Evolutionary conservation across 208 protist species (phyloP), one percentile per base, ranked within the genome.

Genomic region (Crithidia sp.): DNA sequence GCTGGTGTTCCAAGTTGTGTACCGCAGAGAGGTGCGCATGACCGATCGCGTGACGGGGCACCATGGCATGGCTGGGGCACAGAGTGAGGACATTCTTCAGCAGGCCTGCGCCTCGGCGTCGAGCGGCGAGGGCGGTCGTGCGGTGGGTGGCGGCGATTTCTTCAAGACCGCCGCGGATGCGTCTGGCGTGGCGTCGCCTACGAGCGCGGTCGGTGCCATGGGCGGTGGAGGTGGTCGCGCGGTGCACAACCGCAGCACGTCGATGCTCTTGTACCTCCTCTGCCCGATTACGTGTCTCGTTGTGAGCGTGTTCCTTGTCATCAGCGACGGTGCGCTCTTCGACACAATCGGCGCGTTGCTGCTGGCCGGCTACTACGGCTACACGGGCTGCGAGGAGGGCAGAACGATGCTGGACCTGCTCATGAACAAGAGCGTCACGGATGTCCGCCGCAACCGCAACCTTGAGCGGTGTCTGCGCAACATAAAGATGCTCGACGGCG

Each of bases 381-480:
- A 53, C 43, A 62, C 79, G 0, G 59, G 80, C 36, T 64, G 66
- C 39, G 53, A 19, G 5, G 58, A 84, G 28, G 84, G 78, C 5
- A 40, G 53, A 10, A 47, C 55, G 39, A 83, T 92, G 76, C 60
- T 80, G 12, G 85, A 82, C 76, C n/a, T 91, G 37, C 79, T 95
- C 3, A 65, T 92, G 64, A 95, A 95, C 81, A 93, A 91, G 60
- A 67, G 69, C 45, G 68, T 85, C 19, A 40, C 69, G 4, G 67
- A 86, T n/a, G 47, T 71, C 6, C 47, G 57, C 2, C 60, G 62
- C 36, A 36, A 72, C 9, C 74, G 61, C 7, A 66, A 17, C 36
- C 54, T 91, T 52, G 87, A 92, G 55, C 62, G 67, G n/a, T 76
- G 75, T 39, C 59, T 95, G 39, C 75, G 79, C 36, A 74, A 58